Base-by-base conservation (phyloP, 805 yeast species). In the Candida oleophila region DNA sequence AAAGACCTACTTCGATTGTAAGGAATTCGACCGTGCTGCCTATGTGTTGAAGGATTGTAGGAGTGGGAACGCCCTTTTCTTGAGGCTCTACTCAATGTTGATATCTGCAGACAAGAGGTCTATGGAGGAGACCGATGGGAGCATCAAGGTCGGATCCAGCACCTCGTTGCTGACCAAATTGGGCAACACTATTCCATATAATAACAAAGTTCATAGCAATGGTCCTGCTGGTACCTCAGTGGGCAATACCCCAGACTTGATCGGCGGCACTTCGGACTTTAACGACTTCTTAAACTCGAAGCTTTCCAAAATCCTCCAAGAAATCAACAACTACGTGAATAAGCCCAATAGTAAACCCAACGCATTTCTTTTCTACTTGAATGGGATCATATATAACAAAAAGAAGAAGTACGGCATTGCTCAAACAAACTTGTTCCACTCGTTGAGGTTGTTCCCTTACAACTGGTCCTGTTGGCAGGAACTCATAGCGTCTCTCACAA, bases 391-490 rank as follows among this genome's bases (percentile, higher is more conserved):
- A 1, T 69, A 83, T 41, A 68, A 82, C 45, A 83, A 81, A 54
- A 84, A 84, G 55, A 82, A 82, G 42, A 82, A 85, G 52, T 65
- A 66, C n/a, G 53, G 68, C 1, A 61, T 69, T 32, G 97, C 97
- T 0, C 82, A 84, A 47, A 71, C 76, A 20, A 69, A 71, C 39
- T 74, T 91, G 28, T 70, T 82, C 25, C 74, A 73, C 41, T 85
- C 97, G 1, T 59, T 92, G 12, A 69, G 76, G 20, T 43, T 75
- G 22, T 89, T 84, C 55, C 96, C 97, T 0, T 87, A 76, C 62
- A 92, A 92, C 62, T 94, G 99, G 99, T 80, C 91, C 45, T 86
- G 94, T 48, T 94, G 97, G 97, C 74, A 77, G 47, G 97, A 92
- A 59, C 70, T 94, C 35, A 68, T 82, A 11, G 69, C 80, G 3